Conservation (phyloP, 371 early-diverging fungal species). For the Mortierella polycephala region DNA sequence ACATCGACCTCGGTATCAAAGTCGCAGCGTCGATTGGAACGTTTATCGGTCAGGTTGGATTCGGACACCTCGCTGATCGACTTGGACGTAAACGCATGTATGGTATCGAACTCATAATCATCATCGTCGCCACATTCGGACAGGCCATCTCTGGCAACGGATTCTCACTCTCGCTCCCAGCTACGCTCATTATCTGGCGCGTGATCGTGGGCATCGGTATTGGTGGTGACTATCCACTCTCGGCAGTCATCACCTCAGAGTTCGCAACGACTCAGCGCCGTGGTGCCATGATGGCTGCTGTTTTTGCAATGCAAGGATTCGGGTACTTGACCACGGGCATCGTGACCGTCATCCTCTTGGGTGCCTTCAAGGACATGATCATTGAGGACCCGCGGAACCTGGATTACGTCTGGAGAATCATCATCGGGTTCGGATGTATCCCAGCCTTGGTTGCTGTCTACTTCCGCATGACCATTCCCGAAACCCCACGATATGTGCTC, state of each 20-base stretch:
- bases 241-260: slow-evolving; percentile 90
- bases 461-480: slow-evolving; percentile 92
- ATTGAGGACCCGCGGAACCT: slow-evolving; percentile 58
- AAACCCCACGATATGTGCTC: slow-evolving; percentile 89
- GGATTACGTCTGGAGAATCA: slow-evolving; percentile 91
- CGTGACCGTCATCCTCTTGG: slow-evolving; percentile 74
- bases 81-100: slow-evolving; percentile 88
- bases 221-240: slow-evolving; percentile 89
- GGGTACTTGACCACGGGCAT: slow-evolving; percentile 88
- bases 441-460: slow-evolving; percentile 89
- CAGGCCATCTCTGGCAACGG: slow-evolving; percentile 83
- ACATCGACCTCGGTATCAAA: slow-evolving; percentile 81
- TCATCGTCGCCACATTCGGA: slow-evolving; percentile 82
- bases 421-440: slow-evolving; percentile 83
- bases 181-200: slow-evolving; percentile 85
- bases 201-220: slow-evolving; percentile 88
- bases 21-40: slow-evolving; percentile 86
- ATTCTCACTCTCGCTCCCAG: slow-evolving; percentile 65
- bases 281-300: slow-evolving; percentile 82
- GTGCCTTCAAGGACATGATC: slow-evolving; percentile 77
- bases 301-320: slow-evolving; percentile 95
- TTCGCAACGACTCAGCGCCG: slow-evolving; percentile 80
- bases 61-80: slow-evolving; percentile 89
- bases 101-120: slow-evolving; percentile 87
- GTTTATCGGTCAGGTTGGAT: slow-evolving; percentile 84